These are phyloP conservation scores for Heterobasidion occidentale DNA, from an alignment of 1,284 basidiomycete species.

Conservation along the genomic window DNA sequence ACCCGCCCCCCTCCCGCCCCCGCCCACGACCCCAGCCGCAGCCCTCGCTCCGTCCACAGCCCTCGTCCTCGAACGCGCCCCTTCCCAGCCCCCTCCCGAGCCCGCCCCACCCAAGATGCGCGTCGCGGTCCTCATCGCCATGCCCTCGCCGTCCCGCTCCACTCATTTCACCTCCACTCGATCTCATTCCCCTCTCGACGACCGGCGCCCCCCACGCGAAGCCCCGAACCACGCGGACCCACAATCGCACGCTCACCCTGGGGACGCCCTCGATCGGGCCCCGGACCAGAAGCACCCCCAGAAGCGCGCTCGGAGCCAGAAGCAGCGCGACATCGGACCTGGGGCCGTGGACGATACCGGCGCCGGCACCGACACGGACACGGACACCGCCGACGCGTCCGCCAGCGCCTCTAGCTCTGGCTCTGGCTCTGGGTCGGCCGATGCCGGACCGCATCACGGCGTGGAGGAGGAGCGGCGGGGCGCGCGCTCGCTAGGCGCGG, in stretches of 20 bases:
- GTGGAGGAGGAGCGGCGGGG: neutral
- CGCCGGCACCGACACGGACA: no score
- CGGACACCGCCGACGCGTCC: no score
- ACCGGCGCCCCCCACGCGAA: no score
- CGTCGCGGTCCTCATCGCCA: conserved; percentile 9
- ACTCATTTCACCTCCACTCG: neutral
- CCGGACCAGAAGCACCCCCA: no score
- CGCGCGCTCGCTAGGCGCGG: neutral
- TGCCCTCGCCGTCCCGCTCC: conserved; percentile 5
- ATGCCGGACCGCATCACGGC: neutral
- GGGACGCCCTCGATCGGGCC: neutral
- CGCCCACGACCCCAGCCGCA: neutral
- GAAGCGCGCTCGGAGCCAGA: no score
- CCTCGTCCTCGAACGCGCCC: neutral
- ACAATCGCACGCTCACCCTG: neutral
- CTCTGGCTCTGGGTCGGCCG: no score
- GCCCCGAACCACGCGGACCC: no score
- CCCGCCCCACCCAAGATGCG: neutral
- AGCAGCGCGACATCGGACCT: no score
- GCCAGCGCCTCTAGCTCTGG: no score
- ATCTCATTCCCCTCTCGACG: no score
- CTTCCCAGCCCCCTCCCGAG: neutral
- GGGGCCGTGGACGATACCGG: no score
- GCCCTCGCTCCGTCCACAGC: neutral
- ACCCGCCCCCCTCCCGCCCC: no score